phyloP scores from a whole-genome alignment of 306 rosid species.

The Trifolium dubium region DNA sequence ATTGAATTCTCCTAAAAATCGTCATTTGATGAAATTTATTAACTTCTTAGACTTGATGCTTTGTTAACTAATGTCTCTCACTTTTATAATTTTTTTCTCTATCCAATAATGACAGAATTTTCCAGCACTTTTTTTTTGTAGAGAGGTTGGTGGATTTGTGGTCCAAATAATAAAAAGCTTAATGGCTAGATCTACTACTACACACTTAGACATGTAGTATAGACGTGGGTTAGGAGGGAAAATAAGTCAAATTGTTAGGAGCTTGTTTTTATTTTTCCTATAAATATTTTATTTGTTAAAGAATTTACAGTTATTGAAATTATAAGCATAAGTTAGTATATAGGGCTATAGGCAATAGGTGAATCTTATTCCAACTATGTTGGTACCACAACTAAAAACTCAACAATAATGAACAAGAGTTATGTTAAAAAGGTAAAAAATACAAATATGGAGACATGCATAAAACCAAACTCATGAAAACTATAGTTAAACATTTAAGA shows the following conservation, averaged over 20 bases:
- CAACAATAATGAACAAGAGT: not conserved
- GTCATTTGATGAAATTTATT: no score
- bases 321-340: not conserved
- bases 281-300: not conserved
- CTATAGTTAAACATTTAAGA: not conserved
- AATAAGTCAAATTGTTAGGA: not conserved
- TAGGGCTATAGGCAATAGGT: not conserved
- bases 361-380: not conserved
- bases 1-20: no score
- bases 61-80: not conserved
- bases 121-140: constrained; percentile 2
- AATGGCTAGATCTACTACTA: constrained; percentile 36
- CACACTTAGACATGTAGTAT: constrained; percentile 1
- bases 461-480: not conserved
- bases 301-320: not conserved
- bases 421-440: not conserved
- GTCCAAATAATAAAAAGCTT: constrained; percentile 45
- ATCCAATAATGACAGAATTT: constrained; percentile 15
- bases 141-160: constrained; percentile 46
- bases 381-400: not conserved
- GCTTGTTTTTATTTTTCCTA: not conserved
- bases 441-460: not conserved
- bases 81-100: not conserved
- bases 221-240: not conserved
- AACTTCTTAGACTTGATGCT: no score